A percentile compares a stretch with the other conserved stretches of the same genome.
Conservation (phyloP, 208 protist species). For the Porcisia deanei region DNA sequence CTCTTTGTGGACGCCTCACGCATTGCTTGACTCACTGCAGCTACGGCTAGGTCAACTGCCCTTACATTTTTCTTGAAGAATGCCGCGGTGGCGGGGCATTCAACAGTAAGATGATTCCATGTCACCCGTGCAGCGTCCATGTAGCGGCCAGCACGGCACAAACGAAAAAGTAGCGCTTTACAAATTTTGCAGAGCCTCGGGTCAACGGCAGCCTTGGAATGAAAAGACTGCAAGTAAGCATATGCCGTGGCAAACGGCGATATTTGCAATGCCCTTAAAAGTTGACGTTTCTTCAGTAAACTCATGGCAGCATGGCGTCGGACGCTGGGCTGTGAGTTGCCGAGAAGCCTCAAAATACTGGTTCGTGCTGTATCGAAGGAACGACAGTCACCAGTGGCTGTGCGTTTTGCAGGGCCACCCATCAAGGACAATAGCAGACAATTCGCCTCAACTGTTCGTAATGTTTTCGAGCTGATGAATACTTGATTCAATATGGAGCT, state of each 20-base stretch:
- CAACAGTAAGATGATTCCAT: conserved; percentile 70
- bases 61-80: conserved; percentile 29
- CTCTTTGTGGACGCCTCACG: conserved; percentile 12
- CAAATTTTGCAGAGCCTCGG: conserved; percentile 34
- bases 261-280: conserved; percentile 35
- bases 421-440: conserved; percentile 14
- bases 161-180: conserved; percentile 24
- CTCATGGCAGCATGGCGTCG: conserved; percentile 23
- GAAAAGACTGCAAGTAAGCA: conserved; percentile 39
- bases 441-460: conserved; percentile 21
- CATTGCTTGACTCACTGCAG: conserved; percentile 49
- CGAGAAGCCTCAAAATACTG: conserved; percentile 24
- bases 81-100: conserved; percentile 6
- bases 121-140: conserved; percentile 45
- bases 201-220: conserved; percentile 30
- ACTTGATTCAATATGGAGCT: background rate
- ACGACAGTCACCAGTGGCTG: background rate
- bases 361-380: background rate
- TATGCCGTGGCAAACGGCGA: conserved; percentile 42
- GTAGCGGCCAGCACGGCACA: conserved; percentile 31
- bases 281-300: conserved; percentile 35
- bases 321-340: conserved; percentile 11
- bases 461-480: conserved; percentile 13
- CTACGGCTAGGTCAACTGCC: conserved; percentile 30
- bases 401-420: background rate